Percentiles rank a stretch among this genome's conserved stretches.
Evolutionary conservation across 1,139 yeast species (phyloP).

Genomic region (Candida buenavistaensis): DNA sequence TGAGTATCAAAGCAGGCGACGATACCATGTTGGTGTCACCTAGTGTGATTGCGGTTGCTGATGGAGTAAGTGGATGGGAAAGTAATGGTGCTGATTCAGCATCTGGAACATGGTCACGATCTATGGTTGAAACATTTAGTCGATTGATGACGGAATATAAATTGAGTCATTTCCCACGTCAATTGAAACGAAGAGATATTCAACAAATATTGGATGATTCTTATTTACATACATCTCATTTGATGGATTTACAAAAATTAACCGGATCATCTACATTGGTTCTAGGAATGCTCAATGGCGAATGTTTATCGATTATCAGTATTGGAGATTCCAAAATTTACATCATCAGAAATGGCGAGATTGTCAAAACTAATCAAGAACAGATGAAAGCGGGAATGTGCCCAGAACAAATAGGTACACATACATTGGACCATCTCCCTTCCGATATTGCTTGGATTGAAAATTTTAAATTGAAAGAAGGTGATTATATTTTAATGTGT

Average conservation of each 20-base stretch:
- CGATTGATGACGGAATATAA: constrained; percentile 50
- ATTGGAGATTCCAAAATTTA: constrained; percentile 58
- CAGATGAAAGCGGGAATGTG: constrained; percentile 49
- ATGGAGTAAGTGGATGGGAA: constrained; percentile 66
- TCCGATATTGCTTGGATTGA: constrained; percentile 53
- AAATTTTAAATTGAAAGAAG: constrained; percentile 36
- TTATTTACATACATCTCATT: constrained; percentile 50
- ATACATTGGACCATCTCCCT: constrained; percentile 44
- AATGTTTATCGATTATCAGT: constrained; percentile 46
- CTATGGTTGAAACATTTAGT: constrained; percentile 54
- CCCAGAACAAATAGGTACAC: constrained; percentile 60
- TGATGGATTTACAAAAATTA: constrained; percentile 52
- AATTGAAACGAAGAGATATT: constrained; percentile 43
- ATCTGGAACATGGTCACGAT: constrained; percentile 57
- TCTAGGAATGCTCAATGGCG: constrained; percentile 54
- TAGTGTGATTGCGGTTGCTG: constrained; percentile 57
- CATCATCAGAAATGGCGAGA: constrained; percentile 48
- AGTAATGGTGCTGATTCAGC: constrained; percentile 36
- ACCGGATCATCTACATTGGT: constrained; percentile 56
- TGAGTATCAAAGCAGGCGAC: constrained; percentile 57
- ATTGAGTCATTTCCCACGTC: constrained; percentile 43
- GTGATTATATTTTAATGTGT: constrained; percentile 48
- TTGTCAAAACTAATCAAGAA: constrained; percentile 47
- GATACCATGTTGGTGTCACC: constrained; percentile 65
- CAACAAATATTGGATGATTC: constrained; percentile 52